Conservation (phyloP, 2,329 filamentous ascomycete genomes). For the Penicillium sp. region DNA sequence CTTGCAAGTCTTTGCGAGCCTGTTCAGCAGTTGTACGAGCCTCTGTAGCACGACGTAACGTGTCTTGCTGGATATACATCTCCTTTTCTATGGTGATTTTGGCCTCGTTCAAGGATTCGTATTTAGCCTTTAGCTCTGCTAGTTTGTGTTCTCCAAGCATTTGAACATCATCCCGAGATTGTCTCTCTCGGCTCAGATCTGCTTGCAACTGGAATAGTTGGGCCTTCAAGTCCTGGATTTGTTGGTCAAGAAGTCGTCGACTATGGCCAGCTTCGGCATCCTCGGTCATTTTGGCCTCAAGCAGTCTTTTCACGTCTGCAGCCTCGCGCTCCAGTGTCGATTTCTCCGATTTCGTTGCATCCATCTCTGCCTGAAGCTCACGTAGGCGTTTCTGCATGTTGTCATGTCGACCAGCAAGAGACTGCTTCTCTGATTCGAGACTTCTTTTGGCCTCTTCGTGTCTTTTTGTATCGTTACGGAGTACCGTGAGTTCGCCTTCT, state of each 20-base stretch:
- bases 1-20: conserved; percentile 83
- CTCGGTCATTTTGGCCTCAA: conserved; percentile 85
- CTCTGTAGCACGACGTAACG: conserved; percentile 78
- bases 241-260: conserved; percentile 75
- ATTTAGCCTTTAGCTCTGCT: conserved; percentile 76
- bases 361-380: conserved; percentile 81
- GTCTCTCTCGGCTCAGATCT: conserved; percentile 84
- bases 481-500: conserved; percentile 83
- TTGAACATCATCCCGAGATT: conserved; percentile 90
- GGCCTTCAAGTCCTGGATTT: conserved; percentile 81
- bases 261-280: conserved; percentile 81
- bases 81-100: conserved; percentile 99
- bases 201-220: conserved; percentile 81
- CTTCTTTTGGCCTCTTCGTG: conserved; percentile 74
- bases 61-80: conserved; percentile 92
- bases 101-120: conserved; percentile 78
- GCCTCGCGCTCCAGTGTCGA: conserved; percentile 82
- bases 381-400: conserved; percentile 71
- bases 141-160: conserved; percentile 87
- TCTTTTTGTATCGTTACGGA: conserved; percentile 79
- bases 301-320: conserved; percentile 76
- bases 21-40: conserved; percentile 74
- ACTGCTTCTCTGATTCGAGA: conserved; percentile 74
- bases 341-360: conserved; percentile 80
- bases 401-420: conserved; percentile 71